Evolutionary conservation across 2,329 filamentous ascomycete genomes (phyloP).

Genomic region (Dactylellina haptotyla): DNA sequence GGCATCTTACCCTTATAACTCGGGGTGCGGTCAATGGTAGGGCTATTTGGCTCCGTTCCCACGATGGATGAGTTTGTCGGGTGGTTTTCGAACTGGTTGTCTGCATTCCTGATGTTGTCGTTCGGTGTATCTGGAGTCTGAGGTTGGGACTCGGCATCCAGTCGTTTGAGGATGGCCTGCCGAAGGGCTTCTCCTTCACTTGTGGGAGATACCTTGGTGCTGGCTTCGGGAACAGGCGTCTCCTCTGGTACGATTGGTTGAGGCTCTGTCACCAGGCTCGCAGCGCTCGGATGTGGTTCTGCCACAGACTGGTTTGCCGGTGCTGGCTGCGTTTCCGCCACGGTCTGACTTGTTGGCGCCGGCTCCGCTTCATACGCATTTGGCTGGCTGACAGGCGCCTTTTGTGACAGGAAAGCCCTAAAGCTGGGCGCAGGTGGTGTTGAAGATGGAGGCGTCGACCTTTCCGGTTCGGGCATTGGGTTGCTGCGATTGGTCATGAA

Average conservation of each 20-base stretch:
- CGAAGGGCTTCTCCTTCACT: conserved; percentile 41
- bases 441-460: conserved; percentile 14
- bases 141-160: conserved; percentile 46
- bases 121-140: conserved; percentile 38
- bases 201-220: conserved; percentile 5
- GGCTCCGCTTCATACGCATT: not conserved
- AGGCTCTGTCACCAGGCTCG: conserved; percentile 1
- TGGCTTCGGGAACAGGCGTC: conserved; percentile 20
- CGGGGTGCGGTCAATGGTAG: conserved; percentile 27
- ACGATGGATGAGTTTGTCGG: not conserved
- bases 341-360: not conserved
- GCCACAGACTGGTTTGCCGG: not conserved
- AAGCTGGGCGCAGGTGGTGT: conserved; percentile 42
- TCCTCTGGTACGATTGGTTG: not conserved
- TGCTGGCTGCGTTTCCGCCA: conserved; percentile 3
- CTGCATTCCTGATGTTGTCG: conserved; percentile 20
- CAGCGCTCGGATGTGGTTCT: no score
- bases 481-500: conserved; percentile 43
- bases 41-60: conserved; percentile 31
- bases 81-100: conserved; percentile 24
- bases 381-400: conserved; percentile 18
- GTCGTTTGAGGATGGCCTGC: conserved; percentile 34
- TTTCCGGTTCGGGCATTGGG: conserved; percentile 25
- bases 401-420: conserved; percentile 44
- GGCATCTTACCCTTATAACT: conserved; percentile 49